A percentile compares a stretch with the other conserved stretches of the same genome.
phyloP scores from a whole-genome alignment of 2,329 filamentous ascomycete genomes.

The Diaporthe vaccinii region DNA sequence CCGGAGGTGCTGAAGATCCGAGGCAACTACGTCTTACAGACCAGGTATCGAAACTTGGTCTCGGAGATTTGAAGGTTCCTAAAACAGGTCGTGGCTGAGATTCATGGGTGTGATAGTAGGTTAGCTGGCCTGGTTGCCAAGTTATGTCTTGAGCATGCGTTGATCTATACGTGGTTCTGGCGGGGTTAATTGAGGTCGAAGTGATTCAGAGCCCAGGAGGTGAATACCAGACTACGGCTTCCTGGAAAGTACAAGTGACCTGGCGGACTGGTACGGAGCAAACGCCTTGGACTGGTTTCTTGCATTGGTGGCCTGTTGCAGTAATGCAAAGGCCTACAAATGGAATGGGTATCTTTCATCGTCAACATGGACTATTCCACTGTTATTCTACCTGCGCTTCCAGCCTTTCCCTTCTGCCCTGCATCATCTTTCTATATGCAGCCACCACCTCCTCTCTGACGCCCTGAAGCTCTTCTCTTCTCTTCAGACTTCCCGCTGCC shows the following conservation, averaged over 20 bases:
- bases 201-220: not conserved
- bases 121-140: not conserved
- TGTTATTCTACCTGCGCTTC: not conserved
- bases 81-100: not conserved
- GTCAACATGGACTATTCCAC: not conserved
- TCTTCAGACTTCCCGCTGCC: slow-evolving; percentile 77
- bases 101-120: not conserved
- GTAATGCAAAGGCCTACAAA: not conserved
- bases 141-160: not conserved
- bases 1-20: not conserved
- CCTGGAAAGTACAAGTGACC: not conserved
- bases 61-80: not conserved
- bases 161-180: not conserved
- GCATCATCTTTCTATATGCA: slow-evolving; percentile 80
- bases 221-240: not conserved
- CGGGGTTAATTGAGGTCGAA: not conserved
- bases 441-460: slow-evolving; percentile 80
- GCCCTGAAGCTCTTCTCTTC: slow-evolving; percentile 79
- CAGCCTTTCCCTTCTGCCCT: slow-evolving; percentile 56
- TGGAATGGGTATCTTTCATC: slow-evolving; percentile 17
- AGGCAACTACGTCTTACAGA: not conserved
- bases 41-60: too few relatives aligned
- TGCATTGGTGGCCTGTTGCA: not conserved
- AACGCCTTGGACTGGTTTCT: not conserved
- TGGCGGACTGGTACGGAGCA: not conserved